Base-by-base conservation (phyloP, 164 flowering plant species). In the Liquidambar formosana region DNA sequence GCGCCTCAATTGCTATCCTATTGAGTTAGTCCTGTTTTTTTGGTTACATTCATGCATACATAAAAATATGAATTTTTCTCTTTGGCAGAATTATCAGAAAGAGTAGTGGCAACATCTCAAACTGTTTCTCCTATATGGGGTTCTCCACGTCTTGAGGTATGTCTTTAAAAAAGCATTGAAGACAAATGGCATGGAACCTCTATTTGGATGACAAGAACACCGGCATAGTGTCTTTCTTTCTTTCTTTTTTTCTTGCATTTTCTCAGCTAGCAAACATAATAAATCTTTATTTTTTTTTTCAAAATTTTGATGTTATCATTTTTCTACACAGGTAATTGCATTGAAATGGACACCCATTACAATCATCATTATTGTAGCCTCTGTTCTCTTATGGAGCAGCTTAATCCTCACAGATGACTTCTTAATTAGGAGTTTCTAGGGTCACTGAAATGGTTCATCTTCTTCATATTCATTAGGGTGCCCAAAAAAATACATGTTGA, bases 301-400 rank as follows among this genome's bases (percentile, higher is more conserved):
- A 10, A 9, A 63, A 15, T 11, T 9, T 23, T 10, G 19, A 22
- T 22, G 22, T 1, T 65, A 18, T 23, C 33, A 11, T 28, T 53
- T 22, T 28, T 75, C 28, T 19, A 11, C 47, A 11, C 9, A 85
- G 86, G 74, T 66, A 14, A 82, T 85, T 66, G 84, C 82, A 10
- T 11, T 81, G 79, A 82, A 82, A 77, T 85, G 88, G 88, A 85
- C 83, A 48, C 86, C 88, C 9, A 74, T 82, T 59, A 58, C 74
- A 41, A 53, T 74, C 52, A 44, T 73, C 8, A 15, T 56, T n/a
- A 38, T 62, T n/a, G 75, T 76, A 63, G 69, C 69, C 9, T n/a
- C 58, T 15, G 52, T 78, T 66, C 66, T 79, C 44, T 33, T 82
- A 44, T 81, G 85, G 85, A 62, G 69, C 67, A 65, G 56, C 52